Evolutionary conservation across 2,329 filamentous ascomycete species (phyloP).

Genomic region (Fusarium verticillioides): DNA sequence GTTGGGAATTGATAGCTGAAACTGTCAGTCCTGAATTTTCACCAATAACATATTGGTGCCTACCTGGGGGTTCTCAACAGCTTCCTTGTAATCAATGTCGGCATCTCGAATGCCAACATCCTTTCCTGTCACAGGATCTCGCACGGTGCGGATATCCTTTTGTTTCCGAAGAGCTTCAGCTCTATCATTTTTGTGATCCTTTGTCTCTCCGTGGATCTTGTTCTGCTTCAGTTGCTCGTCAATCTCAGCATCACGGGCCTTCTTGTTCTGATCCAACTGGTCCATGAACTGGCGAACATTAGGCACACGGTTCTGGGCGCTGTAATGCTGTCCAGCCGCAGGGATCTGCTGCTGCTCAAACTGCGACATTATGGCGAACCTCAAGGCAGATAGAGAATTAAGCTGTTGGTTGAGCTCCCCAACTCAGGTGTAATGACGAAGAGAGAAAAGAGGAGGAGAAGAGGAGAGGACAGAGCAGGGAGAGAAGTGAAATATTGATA

Average conservation of each 20-base stretch:
- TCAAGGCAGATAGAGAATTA: slow-evolving; percentile 6
- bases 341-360: slow-evolving; percentile 55
- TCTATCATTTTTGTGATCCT: slow-evolving; percentile 55
- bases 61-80: slow-evolving; percentile 78
- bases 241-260: slow-evolving; percentile 76
- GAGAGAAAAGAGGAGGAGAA: neutral
- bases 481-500: slow-evolving; percentile 27
- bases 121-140: slow-evolving; percentile 88
- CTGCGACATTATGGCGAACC: slow-evolving; percentile 48
- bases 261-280: slow-evolving; percentile 82
- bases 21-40: neutral
- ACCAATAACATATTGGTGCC: neutral
- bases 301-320: slow-evolving; percentile 83
- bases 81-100: slow-evolving; percentile 73
- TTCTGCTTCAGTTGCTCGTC: slow-evolving; percentile 64
- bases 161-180: slow-evolving; percentile 48
- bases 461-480: neutral
- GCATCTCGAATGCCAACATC: slow-evolving; percentile 89
- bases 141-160: slow-evolving; percentile 74
- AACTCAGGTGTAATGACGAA: slow-evolving; percentile 5
- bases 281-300: slow-evolving; percentile 88
- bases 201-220: slow-evolving; percentile 50
- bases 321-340: slow-evolving; percentile 76
- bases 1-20: slow-evolving; percentile 81
- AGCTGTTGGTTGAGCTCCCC: slow-evolving; percentile 13